Conservation (phyloP, 2,329 filamentous ascomycete species). For the Hypoxylon sp. region DNA sequence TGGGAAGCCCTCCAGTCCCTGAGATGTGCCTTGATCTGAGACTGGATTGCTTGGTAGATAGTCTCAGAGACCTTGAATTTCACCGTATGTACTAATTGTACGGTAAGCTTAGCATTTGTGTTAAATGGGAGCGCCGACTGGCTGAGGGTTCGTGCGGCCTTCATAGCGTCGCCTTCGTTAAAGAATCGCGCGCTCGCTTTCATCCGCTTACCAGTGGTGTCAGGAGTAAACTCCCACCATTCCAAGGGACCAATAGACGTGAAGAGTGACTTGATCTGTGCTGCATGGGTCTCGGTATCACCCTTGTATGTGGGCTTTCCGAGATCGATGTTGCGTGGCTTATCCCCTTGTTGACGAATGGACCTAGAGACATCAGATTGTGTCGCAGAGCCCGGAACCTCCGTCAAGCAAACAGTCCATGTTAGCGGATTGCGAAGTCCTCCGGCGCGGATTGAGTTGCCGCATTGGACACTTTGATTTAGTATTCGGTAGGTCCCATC, state of each 20-base stretch:
- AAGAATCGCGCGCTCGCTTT: conserved; percentile 59
- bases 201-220: conserved; percentile 53
- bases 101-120: conserved; percentile 54
- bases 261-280: conserved; percentile 53
- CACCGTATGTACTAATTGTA: conserved; percentile 56
- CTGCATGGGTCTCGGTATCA: conserved; percentile 45
- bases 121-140: conserved; percentile 53
- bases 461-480: conserved; percentile 37
- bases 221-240: conserved; percentile 52
- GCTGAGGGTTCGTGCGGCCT: conserved; percentile 55
- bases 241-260: conserved; percentile 54
- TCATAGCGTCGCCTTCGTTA: conserved; percentile 56
- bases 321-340: conserved; percentile 45
- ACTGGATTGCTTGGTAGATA: conserved; percentile 55
- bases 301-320: conserved; percentile 45
- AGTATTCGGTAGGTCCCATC: conserved; percentile 48
- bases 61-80: conserved; percentile 57
- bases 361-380: conserved; percentile 38
- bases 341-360: conserved; percentile 36
- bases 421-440: conserved; percentile 18
- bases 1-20: conserved; percentile 53
- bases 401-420: conserved; percentile 50
- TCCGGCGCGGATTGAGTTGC: conserved; percentile 9
- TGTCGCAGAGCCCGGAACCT: conserved; percentile 43
- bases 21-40: conserved; percentile 49